Evolutionary conservation across 352 stramenopile species (phyloP), one percentile per base, ranked within the genome.

Genomic region (Lagenidium sp.): DNA sequence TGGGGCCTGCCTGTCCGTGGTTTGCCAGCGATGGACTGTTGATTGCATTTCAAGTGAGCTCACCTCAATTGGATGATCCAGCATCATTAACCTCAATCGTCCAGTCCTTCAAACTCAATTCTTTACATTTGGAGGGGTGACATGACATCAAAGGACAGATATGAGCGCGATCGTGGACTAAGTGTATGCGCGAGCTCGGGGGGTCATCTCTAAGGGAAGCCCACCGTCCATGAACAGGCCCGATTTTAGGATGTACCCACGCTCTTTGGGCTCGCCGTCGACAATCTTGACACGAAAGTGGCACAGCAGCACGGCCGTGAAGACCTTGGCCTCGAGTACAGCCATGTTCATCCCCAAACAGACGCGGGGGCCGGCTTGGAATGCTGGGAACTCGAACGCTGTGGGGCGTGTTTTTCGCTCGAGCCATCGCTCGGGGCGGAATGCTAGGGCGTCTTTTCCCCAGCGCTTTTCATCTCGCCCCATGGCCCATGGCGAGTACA

Each of bases 401-500:
- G 53, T 78, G 13, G 75, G 77, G 0, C 67, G 65, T 6, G 57
- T 77, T 41, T 61, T 46, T 47, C 76, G 70, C 16, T 84, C 71
- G 18, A 90, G 54, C 68, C 72, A 90, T 1, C 81, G 68, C 37
- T 89, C 70, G 2, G 82, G 79, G 4, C 62, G 63, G 40, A 90
- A 88, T 15, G 55, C 49, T 0, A 71, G 41, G 0, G 69, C 56
- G 37, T 88, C 58, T 3, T 56, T 40, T 15, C 62, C 61, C 78
- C 81, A 91, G 15, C 79, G 26, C 10, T 47, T 32, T 10, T 60
- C 53, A 28, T 77, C 53, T 34, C 78, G 70, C 0, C 78, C 80
- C 77, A 92, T 93, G 36, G 55, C 76, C 61, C 75, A 94, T 21
- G 79, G 75, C 37, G 64, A 74, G 55, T 85, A 93, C 25, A 78